Percentiles rank a stretch among this genome's conserved stretches.
phyloP scores from a whole-genome alignment of 202 grass and related monocot species.

The Bolboschoenoplectus hybrid region DNA sequence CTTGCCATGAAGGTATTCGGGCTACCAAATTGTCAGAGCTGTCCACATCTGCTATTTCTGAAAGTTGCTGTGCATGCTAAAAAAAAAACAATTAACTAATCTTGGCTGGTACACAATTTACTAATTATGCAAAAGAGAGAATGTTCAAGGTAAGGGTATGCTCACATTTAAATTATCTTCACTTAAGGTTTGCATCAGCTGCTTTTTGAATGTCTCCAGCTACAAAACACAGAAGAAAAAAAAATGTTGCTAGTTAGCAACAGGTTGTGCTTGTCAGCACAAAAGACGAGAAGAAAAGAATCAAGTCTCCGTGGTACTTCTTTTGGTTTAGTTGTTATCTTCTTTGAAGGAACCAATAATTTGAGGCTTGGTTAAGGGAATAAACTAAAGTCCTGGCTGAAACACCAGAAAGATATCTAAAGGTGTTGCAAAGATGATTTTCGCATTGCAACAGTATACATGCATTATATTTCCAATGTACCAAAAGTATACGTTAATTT shows the following conservation, averaged over 20 bases:
- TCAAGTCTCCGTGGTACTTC: neutral
- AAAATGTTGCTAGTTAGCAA: neutral
- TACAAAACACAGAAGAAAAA: slow-evolving; percentile 41
- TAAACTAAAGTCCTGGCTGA: neutral
- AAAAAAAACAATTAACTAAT: neutral
- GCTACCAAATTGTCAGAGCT: slow-evolving; percentile 52
- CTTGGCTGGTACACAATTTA: slow-evolving; percentile 8
- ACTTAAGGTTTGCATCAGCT: slow-evolving; percentile 81
- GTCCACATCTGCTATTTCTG: slow-evolving; percentile 54
- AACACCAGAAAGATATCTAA: neutral
- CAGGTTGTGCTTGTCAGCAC: neutral
- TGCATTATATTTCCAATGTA: neutral
- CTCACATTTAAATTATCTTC: slow-evolving; percentile 80
- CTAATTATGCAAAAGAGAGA: neutral
- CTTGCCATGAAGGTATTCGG: slow-evolving; percentile 58
- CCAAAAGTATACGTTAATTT: neutral
- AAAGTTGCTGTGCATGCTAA: slow-evolving; percentile 51
- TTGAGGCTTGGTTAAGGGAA: slow-evolving; percentile 8
- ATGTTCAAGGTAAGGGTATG: slow-evolving; percentile 22
- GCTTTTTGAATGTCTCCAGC: slow-evolving; percentile 95
- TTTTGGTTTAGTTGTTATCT: slow-evolving; percentile 21
- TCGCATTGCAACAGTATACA: neutral
- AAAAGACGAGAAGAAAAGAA: slow-evolving; percentile 2
- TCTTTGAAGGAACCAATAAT: neutral
- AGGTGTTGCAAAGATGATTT: slow-evolving; percentile 4